These are phyloP conservation scores for Psilocybe azurescens DNA, from an alignment of 768 basidiomycete species.

Conservation along the genomic window DNA sequence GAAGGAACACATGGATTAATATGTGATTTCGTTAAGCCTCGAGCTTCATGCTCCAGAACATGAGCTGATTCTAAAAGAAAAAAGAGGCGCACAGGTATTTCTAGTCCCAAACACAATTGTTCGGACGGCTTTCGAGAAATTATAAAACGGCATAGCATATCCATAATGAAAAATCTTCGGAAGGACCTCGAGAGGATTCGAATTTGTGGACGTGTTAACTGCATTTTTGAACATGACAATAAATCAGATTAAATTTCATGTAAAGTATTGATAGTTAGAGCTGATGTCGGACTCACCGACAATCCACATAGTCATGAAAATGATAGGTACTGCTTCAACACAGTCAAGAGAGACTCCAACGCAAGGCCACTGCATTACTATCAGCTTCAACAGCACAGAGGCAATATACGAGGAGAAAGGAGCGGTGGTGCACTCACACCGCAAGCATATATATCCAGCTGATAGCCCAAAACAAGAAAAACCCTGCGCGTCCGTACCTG, in stretches of 20 bases:
- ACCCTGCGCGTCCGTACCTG: constrained; percentile 57
- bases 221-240: too few relatives aligned
- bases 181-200: constrained; percentile 52
- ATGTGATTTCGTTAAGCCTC: too few relatives aligned
- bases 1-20: too few relatives aligned
- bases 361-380: constrained; percentile 56
- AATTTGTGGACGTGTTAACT: background rate
- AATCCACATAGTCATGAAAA: constrained; percentile 72
- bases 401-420: too few relatives aligned
- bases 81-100: constrained; percentile 48
- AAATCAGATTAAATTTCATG: too few relatives aligned
- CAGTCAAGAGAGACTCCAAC: constrained; percentile 60
- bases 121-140: constrained; percentile 60
- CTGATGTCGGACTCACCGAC: constrained; percentile 45
- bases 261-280: too few relatives aligned
- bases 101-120: constrained; percentile 63
- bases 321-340: constrained; percentile 62
- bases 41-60: too few relatives aligned
- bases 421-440: constrained; percentile 37
- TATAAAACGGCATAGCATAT: constrained; percentile 69
- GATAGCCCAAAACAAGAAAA: constrained; percentile 75
- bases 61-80: background rate
- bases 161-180: constrained; percentile 63
- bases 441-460: constrained; percentile 67
- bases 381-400: constrained; percentile 18